Evolutionary conservation across 2,329 filamentous ascomycete species (phyloP).

Genomic region (Catunica adiposa): DNA sequence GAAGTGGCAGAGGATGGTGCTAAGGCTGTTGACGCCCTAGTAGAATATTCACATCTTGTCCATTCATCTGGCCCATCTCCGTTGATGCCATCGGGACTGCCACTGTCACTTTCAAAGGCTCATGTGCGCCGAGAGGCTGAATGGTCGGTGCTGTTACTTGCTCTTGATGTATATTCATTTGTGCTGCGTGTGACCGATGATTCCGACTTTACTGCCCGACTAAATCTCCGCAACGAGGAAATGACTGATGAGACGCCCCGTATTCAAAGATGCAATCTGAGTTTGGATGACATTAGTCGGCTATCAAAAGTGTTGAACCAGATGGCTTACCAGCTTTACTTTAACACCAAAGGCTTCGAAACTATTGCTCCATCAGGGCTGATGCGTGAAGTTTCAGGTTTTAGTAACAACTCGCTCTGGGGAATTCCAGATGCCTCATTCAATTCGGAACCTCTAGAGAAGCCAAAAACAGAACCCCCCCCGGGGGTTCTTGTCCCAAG

Average conservation of each 20-base stretch:
- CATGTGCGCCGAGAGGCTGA: slow-evolving; percentile 32
- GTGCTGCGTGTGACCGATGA: slow-evolving; percentile 87
- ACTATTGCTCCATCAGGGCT: background rate
- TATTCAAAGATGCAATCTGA: slow-evolving; percentile 49
- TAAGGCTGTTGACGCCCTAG: background rate
- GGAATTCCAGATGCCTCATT: too few relatives aligned
- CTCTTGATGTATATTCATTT: slow-evolving; percentile 88
- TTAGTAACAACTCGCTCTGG: too few relatives aligned
- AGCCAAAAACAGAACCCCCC: too few relatives aligned
- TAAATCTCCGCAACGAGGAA: slow-evolving; percentile 21
- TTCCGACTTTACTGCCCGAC: slow-evolving; percentile 70
- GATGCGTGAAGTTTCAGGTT: too few relatives aligned
- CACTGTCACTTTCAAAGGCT: background rate
- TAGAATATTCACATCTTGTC: background rate
- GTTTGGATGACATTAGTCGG: slow-evolving; percentile 51
- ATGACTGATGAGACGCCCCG: slow-evolving; percentile 27
- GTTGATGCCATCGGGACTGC: too few relatives aligned
- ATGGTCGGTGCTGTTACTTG: slow-evolving; percentile 79
- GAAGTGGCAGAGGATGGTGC: too few relatives aligned
- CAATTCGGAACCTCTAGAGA: too few relatives aligned
- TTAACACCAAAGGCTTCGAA: slow-evolving; percentile 48
- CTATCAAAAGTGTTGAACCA: slow-evolving; percentile 81
- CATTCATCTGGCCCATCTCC: too few relatives aligned
- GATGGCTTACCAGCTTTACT: slow-evolving; percentile 75
- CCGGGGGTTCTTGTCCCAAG: slow-evolving; percentile 14